Evolutionary conservation across 257 asterid genomes (phyloP).

Genomic region (Petrea volubilis): DNA sequence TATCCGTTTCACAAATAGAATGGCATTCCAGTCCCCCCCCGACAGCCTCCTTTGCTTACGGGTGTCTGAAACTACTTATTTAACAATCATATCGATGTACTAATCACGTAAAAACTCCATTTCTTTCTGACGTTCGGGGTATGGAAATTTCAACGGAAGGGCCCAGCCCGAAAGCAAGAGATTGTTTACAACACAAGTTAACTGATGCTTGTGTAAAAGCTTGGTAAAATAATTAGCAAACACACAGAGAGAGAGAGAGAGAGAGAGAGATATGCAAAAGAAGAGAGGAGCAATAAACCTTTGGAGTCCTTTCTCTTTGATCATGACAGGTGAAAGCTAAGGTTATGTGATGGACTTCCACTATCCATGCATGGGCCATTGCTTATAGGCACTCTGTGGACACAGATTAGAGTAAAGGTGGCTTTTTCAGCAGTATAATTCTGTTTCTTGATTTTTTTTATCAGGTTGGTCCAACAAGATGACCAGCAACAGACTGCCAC

Average conservation of each 20-base stretch:
- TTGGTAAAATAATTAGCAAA: neutral
- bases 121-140: constrained; percentile 12
- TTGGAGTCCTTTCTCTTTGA: constrained; percentile 25
- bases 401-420: neutral
- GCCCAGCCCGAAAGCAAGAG: constrained; percentile 35
- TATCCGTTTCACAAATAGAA: constrained; percentile 36
- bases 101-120: constrained; percentile 10
- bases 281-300: constrained; percentile 6
- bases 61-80: constrained; percentile 37
- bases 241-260: neutral
- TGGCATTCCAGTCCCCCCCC: constrained; percentile 15
- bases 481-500: neutral
- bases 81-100: constrained; percentile 33
- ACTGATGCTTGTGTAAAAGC: constrained; percentile 15
- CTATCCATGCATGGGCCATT: constrained; percentile 25
- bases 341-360: constrained; percentile 23
- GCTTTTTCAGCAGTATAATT: constrained; percentile 6
- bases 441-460: constrained; percentile 8
- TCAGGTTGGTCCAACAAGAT: constrained; percentile 21
- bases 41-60: constrained; percentile 38
- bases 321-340: constrained; percentile 18
- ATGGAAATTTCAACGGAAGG: constrained; percentile 28
- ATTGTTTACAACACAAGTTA: constrained; percentile 29
- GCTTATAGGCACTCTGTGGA: neutral
- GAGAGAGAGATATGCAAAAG: too few relatives aligned